Conservation (phyloP, 192 early-diverging fungal genomes). For the Rhizophagus sp. region DNA sequence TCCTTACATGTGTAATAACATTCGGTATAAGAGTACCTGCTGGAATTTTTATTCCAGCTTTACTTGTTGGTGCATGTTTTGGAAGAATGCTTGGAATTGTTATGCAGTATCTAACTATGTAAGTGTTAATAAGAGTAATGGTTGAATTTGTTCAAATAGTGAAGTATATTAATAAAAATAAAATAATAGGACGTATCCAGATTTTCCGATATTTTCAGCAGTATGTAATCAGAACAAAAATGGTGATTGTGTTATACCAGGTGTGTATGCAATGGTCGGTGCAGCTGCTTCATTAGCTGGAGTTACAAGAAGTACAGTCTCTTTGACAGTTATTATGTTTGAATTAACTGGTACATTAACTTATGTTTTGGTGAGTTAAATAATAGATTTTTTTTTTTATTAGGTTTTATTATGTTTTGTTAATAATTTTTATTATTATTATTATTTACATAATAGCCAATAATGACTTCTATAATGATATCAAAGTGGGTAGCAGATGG, state of each 20-base stretch:
- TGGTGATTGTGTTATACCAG: conserved; percentile 81
- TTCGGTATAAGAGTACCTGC: conserved; percentile 56
- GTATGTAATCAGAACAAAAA: conserved; percentile 69
- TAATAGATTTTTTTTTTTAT: neutral
- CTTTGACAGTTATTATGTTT: conserved; percentile 97
- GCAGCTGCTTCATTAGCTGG: conserved; percentile 80
- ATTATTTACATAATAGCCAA: conserved; percentile 47
- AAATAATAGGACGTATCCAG: conserved; percentile 49
- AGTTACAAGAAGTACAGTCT: conserved; percentile 46
- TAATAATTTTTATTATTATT: neutral
- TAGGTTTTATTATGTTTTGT: neutral
- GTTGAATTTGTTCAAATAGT: neutral
- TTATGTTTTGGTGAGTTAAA: conserved; percentile 75
- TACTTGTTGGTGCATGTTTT: conserved; percentile 90
- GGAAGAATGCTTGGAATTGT: conserved; percentile 86
- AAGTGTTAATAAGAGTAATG: neutral
- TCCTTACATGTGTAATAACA: conserved; percentile 12
- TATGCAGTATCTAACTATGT: conserved; percentile 66
- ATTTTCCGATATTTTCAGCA: conserved; percentile 68
- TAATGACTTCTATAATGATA: conserved; percentile 59
- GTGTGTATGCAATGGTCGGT: conserved; percentile 94
- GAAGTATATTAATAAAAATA: neutral
- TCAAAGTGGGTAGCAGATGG: conserved; percentile 78
- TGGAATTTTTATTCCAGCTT: conserved; percentile 91
- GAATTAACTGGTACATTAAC: conserved; percentile 94